Evolutionary conservation across 2,329 filamentous ascomycete genomes (phyloP).

Genomic region (Pseudocercospora pini-densiflorae): DNA sequence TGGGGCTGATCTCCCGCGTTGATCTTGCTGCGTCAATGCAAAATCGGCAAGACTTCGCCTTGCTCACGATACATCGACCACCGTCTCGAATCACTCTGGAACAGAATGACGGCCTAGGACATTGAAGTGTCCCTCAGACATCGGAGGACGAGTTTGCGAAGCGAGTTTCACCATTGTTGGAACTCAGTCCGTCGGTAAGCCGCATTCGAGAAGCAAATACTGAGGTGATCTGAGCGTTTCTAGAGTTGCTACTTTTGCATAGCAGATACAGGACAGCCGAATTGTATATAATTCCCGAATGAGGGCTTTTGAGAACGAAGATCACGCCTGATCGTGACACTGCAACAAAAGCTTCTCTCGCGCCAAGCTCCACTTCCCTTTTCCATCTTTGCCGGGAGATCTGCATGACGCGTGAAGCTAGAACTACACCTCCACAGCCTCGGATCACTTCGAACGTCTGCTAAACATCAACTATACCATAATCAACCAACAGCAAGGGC

Average conservation of each 20-base stretch:
- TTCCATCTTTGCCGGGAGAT: background rate
- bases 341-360: background rate
- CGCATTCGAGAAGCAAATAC: too few relatives aligned
- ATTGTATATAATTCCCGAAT: background rate
- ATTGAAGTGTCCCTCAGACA: too few relatives aligned
- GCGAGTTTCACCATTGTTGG: too few relatives aligned
- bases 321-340: background rate
- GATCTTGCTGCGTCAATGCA: background rate
- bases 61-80: too few relatives aligned
- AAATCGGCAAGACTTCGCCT: background rate
- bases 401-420: background rate
- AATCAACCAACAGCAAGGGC: background rate
- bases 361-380: background rate
- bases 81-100: too few relatives aligned
- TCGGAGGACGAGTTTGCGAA: too few relatives aligned
- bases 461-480: background rate
- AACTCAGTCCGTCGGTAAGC: too few relatives aligned
- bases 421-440: background rate
- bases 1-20: constrained; percentile 44
- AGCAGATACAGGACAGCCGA: background rate
- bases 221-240: background rate
- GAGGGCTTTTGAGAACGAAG: background rate
- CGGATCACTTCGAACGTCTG: background rate
- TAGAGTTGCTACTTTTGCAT: background rate
- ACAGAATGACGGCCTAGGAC: too few relatives aligned